Percentiles rank a stretch among this genome's conserved stretches.
These are phyloP conservation scores for Neocatenulostroma microsporum DNA, from an alignment of 2,329 filamentous ascomycete genomes.

Conservation along the genomic window DNA sequence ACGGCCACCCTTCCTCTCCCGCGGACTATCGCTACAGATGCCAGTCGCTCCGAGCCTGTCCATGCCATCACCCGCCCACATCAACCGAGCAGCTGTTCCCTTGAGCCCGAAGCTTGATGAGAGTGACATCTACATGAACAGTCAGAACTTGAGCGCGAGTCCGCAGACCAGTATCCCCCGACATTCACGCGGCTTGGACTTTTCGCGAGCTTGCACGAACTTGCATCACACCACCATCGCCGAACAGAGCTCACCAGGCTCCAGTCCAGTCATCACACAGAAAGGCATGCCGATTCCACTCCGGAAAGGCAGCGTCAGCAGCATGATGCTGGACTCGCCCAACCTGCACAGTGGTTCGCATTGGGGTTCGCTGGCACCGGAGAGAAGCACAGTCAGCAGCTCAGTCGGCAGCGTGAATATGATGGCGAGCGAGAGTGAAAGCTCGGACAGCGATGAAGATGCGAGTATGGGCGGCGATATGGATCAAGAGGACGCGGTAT, in stretches of 20 bases:
- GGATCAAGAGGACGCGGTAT: constrained; percentile 60
- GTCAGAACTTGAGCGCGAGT: constrained; percentile 41
- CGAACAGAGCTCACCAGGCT: constrained; percentile 79
- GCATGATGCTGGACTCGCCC: constrained; percentile 53
- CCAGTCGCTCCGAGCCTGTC: constrained; percentile 48
- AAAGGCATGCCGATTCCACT: constrained; percentile 54
- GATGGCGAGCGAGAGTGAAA: constrained; percentile 72
- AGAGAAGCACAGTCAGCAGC: constrained; percentile 66
- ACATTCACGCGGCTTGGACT: constrained; percentile 83
- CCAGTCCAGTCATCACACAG: constrained; percentile 74
- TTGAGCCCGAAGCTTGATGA: constrained; percentile 21
- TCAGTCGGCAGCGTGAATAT: constrained; percentile 75
- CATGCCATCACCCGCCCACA: constrained; percentile 27
- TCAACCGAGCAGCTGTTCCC: constrained; percentile 8
- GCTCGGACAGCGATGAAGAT: constrained; percentile 53
- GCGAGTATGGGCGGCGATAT: constrained; percentile 43
- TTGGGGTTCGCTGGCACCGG: constrained; percentile 36
- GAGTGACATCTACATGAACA: constrained; percentile 38
- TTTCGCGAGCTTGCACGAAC: constrained; percentile 85
- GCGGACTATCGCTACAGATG: constrained; percentile 64
- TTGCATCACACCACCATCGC: constrained; percentile 92
- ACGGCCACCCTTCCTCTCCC: constrained; percentile 54
- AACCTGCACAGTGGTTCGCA: constrained; percentile 37
- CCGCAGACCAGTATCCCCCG: constrained; percentile 82
- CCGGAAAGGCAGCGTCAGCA: constrained; percentile 38